phyloP scores from a whole-genome alignment of 495 filamentous ascomycete species.

The Barbatosphaeria neglecta region DNA sequence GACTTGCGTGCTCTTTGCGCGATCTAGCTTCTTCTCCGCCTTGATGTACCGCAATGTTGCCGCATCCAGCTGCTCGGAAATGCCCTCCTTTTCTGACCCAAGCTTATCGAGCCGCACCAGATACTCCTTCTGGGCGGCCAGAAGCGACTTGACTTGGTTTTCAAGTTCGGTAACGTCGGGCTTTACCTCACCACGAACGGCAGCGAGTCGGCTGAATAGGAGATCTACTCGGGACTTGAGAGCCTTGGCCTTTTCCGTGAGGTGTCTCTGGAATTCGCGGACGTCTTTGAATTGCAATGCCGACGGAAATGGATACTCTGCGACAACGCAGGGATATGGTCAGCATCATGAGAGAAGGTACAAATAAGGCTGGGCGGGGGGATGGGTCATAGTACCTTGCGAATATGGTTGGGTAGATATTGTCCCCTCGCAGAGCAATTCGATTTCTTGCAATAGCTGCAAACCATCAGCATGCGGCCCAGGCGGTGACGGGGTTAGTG shows the following conservation, averaged over 20 bases:
- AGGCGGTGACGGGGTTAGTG: slow-evolving; percentile 13
- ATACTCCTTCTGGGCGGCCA: slow-evolving; percentile 73
- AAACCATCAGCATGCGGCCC: slow-evolving; percentile 18
- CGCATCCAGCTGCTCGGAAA: slow-evolving; percentile 70
- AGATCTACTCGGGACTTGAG: slow-evolving; percentile 30
- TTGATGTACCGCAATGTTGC: slow-evolving; percentile 86
- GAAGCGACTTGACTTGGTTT: slow-evolving; percentile 54
- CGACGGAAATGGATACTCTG: slow-evolving; percentile 42
- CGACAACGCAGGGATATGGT: slow-evolving; percentile 14
- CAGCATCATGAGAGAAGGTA: slow-evolving; percentile 21
- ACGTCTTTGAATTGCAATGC: slow-evolving; percentile 52
- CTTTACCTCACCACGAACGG: slow-evolving; percentile 32
- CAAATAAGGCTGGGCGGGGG: slow-evolving; percentile 17
- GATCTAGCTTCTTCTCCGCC: slow-evolving; percentile 86
- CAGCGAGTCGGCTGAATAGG: slow-evolving; percentile 29
- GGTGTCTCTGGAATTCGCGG: slow-evolving; percentile 65
- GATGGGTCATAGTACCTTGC: slow-evolving; percentile 36
- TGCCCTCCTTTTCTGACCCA: slow-evolving; percentile 65
- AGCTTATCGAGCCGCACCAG: slow-evolving; percentile 65
- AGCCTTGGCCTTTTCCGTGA: slow-evolving; percentile 44
- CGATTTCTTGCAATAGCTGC: slow-evolving; percentile 79
- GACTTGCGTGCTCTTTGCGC: slow-evolving; percentile 75
- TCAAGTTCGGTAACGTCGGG: slow-evolving; percentile 64
- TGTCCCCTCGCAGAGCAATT: slow-evolving; percentile 48
- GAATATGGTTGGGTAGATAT: slow-evolving; percentile 30